Evolutionary conservation across 495 filamentous ascomycete species (phyloP).

Genomic region (Parachaetomium inaequale): DNA sequence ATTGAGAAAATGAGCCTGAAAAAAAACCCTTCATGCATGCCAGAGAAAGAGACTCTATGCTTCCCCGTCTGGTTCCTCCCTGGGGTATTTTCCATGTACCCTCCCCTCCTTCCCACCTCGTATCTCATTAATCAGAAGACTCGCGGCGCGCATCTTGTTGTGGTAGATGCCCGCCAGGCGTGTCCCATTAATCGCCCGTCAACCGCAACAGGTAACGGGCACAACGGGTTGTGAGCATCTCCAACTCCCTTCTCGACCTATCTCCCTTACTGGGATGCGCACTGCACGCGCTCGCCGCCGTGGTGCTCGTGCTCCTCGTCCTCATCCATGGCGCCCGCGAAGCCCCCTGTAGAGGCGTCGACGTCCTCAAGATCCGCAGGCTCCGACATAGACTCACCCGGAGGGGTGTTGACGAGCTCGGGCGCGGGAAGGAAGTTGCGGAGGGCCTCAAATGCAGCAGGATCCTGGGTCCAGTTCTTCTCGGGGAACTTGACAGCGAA

Average conservation of each 20-base stretch:
- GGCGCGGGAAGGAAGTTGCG: slow-evolving; percentile 79
- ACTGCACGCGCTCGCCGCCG: slow-evolving; percentile 91
- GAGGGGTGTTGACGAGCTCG: slow-evolving; percentile 55
- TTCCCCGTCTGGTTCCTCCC: slow-evolving; percentile 7
- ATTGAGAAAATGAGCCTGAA: slow-evolving; percentile 18
- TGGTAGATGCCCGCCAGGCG: background rate
- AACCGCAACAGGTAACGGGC: background rate
- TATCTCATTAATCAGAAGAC: slow-evolving; percentile 13
- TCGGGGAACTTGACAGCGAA: slow-evolving; percentile 96
- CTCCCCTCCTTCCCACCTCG: slow-evolving; percentile 7
- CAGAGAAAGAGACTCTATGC: slow-evolving; percentile 23
- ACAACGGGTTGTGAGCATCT: background rate
- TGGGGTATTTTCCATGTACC: slow-evolving; percentile 19
- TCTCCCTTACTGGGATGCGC: slow-evolving; percentile 83
- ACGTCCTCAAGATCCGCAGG: slow-evolving; percentile 78
- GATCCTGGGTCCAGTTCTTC: slow-evolving; percentile 57
- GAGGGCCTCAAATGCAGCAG: slow-evolving; percentile 59
- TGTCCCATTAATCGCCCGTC: slow-evolving; percentile 1
- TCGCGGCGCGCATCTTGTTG: background rate
- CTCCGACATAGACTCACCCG: slow-evolving; percentile 82
- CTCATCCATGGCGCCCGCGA: slow-evolving; percentile 66
- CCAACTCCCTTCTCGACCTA: background rate
- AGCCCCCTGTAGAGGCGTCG: slow-evolving; percentile 72
- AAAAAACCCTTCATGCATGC: slow-evolving; percentile 24
- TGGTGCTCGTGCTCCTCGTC: slow-evolving; percentile 71